Evolutionary conservation across 306 rosid genomes (phyloP).

Genomic region (Luffa acutangula): DNA sequence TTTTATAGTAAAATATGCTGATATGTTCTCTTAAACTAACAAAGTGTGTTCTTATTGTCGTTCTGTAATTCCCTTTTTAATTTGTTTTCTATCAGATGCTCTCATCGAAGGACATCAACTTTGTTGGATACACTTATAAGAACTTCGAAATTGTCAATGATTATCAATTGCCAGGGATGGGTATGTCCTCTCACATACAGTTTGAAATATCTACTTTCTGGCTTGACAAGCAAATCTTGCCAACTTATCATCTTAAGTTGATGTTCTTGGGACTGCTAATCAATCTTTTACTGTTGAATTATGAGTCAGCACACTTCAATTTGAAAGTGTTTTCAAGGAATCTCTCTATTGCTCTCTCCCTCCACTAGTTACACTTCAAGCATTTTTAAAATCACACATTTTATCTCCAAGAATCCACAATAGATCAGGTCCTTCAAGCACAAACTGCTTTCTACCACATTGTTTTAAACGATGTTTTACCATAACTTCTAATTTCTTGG

Average conservation of each 20-base stretch:
- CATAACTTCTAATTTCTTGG: not conserved
- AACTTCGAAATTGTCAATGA: slow-evolving; percentile 94
- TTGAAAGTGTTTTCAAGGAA: not conserved
- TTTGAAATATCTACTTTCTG: slow-evolving; percentile 2
- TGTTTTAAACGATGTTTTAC: not conserved
- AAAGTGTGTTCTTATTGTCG: not conserved
- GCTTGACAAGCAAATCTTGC: not conserved
- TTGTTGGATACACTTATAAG: slow-evolving; percentile 94
- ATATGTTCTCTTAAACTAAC: not conserved
- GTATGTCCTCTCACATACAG: slow-evolving; percentile 27
- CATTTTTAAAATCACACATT: not conserved
- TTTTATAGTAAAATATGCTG: not conserved
- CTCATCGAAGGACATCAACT: slow-evolving; percentile 92
- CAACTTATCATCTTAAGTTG: not conserved
- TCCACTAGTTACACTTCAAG: not conserved
- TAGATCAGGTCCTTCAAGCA: no score
- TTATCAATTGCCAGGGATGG: slow-evolving; percentile 94
- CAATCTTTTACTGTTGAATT: not conserved
- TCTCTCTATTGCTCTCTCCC: not conserved
- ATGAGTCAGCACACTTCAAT: not conserved
- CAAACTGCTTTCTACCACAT: not conserved
- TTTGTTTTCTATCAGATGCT: slow-evolving; percentile 64
- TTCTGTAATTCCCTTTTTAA: slow-evolving; percentile 6
- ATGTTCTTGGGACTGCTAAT: not conserved
- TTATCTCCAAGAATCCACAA: not conserved